Evolutionary conservation across 495 filamentous ascomycete species (phyloP).

Genomic region (Cudoniella acicularis): DNA sequence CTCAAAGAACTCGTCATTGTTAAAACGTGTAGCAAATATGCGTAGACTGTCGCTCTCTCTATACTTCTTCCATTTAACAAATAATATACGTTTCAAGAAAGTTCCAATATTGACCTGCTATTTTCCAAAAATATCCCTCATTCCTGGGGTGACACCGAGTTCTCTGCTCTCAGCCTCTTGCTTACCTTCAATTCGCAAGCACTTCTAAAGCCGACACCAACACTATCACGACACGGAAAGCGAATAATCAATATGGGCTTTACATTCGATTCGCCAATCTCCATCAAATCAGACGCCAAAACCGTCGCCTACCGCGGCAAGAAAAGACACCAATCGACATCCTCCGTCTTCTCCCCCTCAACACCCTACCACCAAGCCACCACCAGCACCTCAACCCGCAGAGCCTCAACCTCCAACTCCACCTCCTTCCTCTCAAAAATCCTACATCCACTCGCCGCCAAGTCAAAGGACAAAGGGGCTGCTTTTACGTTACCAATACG

Average conservation of each 20-base stretch:
- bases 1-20: no score
- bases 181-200: no score
- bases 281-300: not conserved
- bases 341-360: not conserved
- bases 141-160: no score
- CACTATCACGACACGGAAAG: no score
- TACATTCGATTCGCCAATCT: not conserved
- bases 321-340: not conserved
- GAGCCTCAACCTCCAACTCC: not conserved
- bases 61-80: no score
- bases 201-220: no score
- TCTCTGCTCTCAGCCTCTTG: no score
- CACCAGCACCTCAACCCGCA: not conserved
- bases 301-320: not conserved
- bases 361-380: not conserved
- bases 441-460: not conserved
- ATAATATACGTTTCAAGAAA: no score
- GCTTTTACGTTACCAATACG: not conserved
- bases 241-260: not conserved
- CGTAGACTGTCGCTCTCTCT: no score
- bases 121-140: no score
- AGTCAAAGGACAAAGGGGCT: not conserved
- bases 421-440: not conserved
- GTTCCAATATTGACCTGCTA: no score
- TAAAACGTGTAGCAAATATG: no score